Evolutionary conservation across 495 filamentous ascomycete species (phyloP).

Genomic region (Tuber melanosporum): DNA sequence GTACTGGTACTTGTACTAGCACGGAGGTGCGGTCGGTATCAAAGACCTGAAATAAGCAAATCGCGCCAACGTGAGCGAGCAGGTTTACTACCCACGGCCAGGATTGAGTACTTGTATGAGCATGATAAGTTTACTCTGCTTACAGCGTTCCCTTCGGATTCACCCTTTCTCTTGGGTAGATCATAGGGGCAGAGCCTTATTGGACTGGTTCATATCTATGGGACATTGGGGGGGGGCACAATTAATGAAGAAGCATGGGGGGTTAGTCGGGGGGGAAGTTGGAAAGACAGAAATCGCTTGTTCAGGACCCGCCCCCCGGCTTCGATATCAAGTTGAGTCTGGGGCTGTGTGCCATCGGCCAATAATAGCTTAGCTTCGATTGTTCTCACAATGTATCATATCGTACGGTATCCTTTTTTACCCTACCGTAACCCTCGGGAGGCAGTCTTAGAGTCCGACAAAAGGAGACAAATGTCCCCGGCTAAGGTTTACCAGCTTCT

Average conservation of each 20-base stretch:
- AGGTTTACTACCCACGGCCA: background rate
- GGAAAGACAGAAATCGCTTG: background rate
- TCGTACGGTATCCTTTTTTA: background rate
- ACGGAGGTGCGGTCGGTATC: background rate
- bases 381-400: background rate
- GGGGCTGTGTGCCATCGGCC: constrained; percentile 1
- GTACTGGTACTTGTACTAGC: too few species aligned
- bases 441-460: background rate
- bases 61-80: background rate
- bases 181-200: background rate
- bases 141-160: background rate
- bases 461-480: background rate
- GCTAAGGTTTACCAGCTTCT: background rate
- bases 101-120: background rate
- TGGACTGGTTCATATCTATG: background rate
- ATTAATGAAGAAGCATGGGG: background rate
- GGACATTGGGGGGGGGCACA: background rate
- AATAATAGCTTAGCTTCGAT: background rate
- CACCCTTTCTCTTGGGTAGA: background rate
- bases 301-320: background rate
- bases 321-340: background rate
- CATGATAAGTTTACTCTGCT: background rate
- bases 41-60: background rate
- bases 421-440: background rate
- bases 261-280: background rate